Base-by-base conservation (phyloP, 139 green algal species). In the Nannochloris sp. region DNA sequence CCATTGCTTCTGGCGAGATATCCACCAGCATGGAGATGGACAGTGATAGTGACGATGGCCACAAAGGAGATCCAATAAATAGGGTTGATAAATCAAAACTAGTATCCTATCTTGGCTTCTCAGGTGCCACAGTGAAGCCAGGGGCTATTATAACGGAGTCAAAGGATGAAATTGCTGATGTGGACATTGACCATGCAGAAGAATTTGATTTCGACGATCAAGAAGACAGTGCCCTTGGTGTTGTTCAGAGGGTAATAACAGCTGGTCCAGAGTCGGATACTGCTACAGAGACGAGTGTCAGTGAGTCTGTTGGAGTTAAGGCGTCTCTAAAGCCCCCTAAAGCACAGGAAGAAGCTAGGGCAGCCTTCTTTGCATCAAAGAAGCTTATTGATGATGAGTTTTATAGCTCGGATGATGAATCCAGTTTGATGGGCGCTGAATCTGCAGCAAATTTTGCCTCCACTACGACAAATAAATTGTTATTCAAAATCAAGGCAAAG, bases 361-460 rank as follows among this genome's bases (percentile, higher is more conserved):
- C 70, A n/a, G 57, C 58, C 4, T 76, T 76, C 57, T 49, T 44
- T 20, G 49, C 50, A 33, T 62, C 56, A 57, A 76, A 9, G 63
- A 76, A 40, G 33, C 33, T 40, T 8, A 40, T 40, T 28, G 70
- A 76, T 29, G 69, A 76, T 58, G 70, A 76, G 11, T 76, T 76
- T 56, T 76, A 72, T 48, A 68, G 56, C 56, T 72, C 64, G 8
- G 70, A 76, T 56, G 70, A 76, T 37, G 70, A 76, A 40, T 49
- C 6, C 33, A 59, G 61, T 57, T 5, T 23, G 3, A 23, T 60
- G 59, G 67, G 46, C 25, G 25, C 8, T 6, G 40, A 17, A 16
- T 53, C 6, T 6, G 25, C 36, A 0, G 17, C 31, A 36, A 23
- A 17, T 2, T 33, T 31, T 28, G 36, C 31, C 28, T 46, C 31